phyloP scores from a whole-genome alignment of 345 rosid genomes.

The Gossypium arboreum region DNA sequence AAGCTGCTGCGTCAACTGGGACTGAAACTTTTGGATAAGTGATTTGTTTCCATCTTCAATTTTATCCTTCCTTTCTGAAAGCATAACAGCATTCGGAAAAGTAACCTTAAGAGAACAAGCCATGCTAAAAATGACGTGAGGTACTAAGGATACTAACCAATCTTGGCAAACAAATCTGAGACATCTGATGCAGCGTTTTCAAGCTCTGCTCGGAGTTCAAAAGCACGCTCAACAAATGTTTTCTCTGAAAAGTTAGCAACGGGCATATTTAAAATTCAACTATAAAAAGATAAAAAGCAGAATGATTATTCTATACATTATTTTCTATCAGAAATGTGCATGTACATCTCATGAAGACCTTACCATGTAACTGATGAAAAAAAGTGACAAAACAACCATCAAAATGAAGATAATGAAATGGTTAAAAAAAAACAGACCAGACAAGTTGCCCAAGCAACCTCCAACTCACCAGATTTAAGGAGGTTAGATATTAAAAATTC shows the following conservation, averaged over 20 bases:
- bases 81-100: constrained; percentile 16
- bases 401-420: background rate
- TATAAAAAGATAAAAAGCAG: background rate
- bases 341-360: background rate
- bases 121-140: constrained; percentile 5
- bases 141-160: constrained; percentile 45
- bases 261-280: constrained; percentile 1
- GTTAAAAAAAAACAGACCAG: background rate
- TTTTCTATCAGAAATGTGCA: background rate
- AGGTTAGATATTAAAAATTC: constrained; percentile 84
- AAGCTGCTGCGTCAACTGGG: constrained; percentile 80
- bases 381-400: background rate
- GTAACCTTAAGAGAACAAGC: constrained; percentile 5
- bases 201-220: constrained; percentile 77
- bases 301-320: background rate
- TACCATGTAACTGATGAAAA: background rate
- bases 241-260: constrained; percentile 50
- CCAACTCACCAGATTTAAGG: constrained; percentile 70
- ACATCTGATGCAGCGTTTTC: constrained; percentile 89
- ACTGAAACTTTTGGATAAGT: constrained; percentile 71
- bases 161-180: constrained; percentile 79
- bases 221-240: constrained; percentile 74
- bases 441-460: constrained; percentile 6
- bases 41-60: constrained; percentile 82
- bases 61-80: constrained; percentile 87